A percentile compares a stretch with the other conserved stretches of the same genome.
Conservation (phyloP, 257 asterid species). For the Lantana camara region DNA sequence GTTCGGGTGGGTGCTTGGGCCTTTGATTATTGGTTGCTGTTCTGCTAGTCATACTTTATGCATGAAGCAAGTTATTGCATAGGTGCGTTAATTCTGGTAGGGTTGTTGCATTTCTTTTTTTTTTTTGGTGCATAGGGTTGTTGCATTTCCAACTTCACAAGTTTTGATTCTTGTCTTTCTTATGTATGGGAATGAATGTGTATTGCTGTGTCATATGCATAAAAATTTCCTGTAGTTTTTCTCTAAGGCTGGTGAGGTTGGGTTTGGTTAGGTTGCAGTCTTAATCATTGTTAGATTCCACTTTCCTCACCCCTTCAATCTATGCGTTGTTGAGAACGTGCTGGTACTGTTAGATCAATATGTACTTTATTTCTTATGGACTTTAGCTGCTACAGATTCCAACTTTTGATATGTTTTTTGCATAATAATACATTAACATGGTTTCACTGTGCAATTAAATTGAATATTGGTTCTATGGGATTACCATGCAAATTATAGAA, state of each 20-base stretch:
- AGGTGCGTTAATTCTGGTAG: conserved; percentile 14
- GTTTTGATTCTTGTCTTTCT: not conserved
- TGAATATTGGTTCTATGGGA: conserved; percentile 24
- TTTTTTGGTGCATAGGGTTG: too few relatives aligned
- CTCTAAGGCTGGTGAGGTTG: conserved; percentile 26
- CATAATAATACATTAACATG: conserved; percentile 7
- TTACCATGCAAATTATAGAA: conserved; percentile 43
- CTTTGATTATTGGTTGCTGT: conserved; percentile 12
- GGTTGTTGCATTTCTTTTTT: too few relatives aligned
- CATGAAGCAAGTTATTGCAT: conserved; percentile 22
- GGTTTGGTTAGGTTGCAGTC: conserved; percentile 28
- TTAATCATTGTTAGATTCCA: conserved; percentile 12
- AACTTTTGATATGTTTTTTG: conserved; percentile 15
- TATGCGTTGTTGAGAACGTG: conserved; percentile 8
- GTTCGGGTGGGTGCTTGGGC: conserved; percentile 20
- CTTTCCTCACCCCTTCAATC: conserved; percentile 3
- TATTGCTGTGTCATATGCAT: conserved; percentile 4
- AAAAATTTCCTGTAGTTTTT: conserved; percentile 1
- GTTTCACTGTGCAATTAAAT: not conserved
- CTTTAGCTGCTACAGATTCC: conserved; percentile 5
- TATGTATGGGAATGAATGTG: conserved; percentile 10
- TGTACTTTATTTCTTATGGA: conserved; percentile 21
- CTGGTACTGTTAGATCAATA: not conserved
- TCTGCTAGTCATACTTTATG: conserved; percentile 29
- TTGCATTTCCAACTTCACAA: not conserved